Evolutionary conservation across 176 grass and related monocot species (phyloP).

Genomic region (Saccharum officinarum): DNA sequence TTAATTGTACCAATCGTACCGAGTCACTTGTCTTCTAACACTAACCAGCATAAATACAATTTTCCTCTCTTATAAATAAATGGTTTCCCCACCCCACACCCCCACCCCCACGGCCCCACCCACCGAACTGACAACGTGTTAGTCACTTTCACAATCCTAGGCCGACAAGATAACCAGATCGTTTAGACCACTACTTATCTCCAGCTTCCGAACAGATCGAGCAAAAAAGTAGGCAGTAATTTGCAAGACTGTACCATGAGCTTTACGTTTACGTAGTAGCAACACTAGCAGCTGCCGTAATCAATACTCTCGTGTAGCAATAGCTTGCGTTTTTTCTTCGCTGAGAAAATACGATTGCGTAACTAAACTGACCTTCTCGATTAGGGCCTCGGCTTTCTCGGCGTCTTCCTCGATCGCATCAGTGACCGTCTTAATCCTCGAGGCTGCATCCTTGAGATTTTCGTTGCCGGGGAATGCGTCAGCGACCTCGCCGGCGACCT

Average conservation of each 20-base stretch:
- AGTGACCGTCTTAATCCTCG: slow-evolving; percentile 52
- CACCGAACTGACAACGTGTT: background rate
- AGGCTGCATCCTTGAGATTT: slow-evolving; percentile 37
- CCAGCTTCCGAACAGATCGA: background rate
- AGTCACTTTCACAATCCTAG: background rate
- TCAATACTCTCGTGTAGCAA: background rate
- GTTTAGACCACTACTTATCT: slow-evolving; percentile 23
- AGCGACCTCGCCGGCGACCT: slow-evolving; percentile 55
- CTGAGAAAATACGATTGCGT: background rate
- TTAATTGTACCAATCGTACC: background rate
- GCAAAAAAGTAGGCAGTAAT: background rate
- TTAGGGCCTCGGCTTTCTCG: slow-evolving; percentile 50
- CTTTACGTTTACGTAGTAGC: slow-evolving; percentile 4
- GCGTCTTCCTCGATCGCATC: slow-evolving; percentile 55
- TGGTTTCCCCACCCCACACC: too few relatives aligned
- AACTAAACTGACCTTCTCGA: slow-evolving; percentile 46
- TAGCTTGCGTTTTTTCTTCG: background rate
- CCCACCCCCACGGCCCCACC: background rate
- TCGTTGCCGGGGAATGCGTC: slow-evolving; percentile 45
- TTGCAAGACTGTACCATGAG: slow-evolving; percentile 4
- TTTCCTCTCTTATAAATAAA: background rate
- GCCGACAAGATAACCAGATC: background rate
- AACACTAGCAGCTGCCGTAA: slow-evolving; percentile 14
- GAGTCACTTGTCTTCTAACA: too few relatives aligned
- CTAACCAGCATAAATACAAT: background rate